phyloP scores from a whole-genome alignment of 805 yeast genomes.

The Wickerhamomyces sydowiorum region DNA sequence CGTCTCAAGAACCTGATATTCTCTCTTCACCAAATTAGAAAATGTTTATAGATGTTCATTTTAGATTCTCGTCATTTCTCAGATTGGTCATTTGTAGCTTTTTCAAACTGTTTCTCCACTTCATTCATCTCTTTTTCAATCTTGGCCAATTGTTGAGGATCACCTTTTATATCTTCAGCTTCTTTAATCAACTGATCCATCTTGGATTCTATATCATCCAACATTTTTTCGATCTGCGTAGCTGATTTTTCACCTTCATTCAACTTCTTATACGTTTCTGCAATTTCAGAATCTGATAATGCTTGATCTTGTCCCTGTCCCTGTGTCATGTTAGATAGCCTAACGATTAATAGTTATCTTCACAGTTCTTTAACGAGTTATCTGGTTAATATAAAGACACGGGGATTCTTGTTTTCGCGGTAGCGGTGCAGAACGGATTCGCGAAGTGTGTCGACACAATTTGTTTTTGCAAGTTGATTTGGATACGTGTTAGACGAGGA shows the following conservation, averaged over 20 bases:
- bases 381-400: too few relatives aligned
- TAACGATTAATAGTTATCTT: too few relatives aligned
- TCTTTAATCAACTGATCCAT: slow-evolving; percentile 52
- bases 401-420: too few relatives aligned
- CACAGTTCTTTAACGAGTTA: too few relatives aligned
- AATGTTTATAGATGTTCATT: not conserved
- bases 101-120: not conserved
- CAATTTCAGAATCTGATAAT: slow-evolving; percentile 28
- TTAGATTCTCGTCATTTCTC: not conserved
- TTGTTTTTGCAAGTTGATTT: too few relatives aligned
- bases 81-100: not conserved
- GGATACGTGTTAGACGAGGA: not conserved
- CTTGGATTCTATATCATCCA: slow-evolving; percentile 59
- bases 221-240: slow-evolving; percentile 52
- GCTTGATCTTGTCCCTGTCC: slow-evolving; percentile 21
- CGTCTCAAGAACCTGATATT: slow-evolving; percentile 53
- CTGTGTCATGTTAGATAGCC: too few relatives aligned
- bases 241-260: slow-evolving; percentile 67
- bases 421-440: too few relatives aligned
- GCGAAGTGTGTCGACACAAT: too few relatives aligned
- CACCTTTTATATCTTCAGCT: slow-evolving; percentile 26
- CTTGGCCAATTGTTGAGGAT: not conserved
- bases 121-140: not conserved
- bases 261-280: slow-evolving; percentile 54
- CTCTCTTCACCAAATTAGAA: too few relatives aligned